A percentile compares a stretch with the other conserved stretches of the same genome.
These are phyloP conservation scores for Paramecium pentaurelia DNA, from an alignment of 73 alveolate species.

Conservation along the genomic window DNA sequence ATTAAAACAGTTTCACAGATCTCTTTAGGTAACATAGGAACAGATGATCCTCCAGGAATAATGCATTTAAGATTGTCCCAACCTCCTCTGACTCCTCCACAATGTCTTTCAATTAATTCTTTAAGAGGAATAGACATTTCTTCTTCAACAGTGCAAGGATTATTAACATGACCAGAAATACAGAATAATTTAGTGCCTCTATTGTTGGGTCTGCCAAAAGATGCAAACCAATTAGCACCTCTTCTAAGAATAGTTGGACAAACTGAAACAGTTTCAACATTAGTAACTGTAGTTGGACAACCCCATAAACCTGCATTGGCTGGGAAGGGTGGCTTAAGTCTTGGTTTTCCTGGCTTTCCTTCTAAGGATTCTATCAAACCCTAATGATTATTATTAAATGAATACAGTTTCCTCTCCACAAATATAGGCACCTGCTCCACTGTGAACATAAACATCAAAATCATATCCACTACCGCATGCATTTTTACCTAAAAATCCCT, in stretches of 20 bases:
- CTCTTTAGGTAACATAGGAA: slow-evolving; percentile 79
- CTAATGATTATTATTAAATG: slow-evolving; percentile 66
- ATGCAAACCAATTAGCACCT: slow-evolving; percentile 85
- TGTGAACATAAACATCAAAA: slow-evolving; percentile 68
- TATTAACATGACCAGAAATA: slow-evolving; percentile 87
- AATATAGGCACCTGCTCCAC: slow-evolving; percentile 92
- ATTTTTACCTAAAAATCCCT: slow-evolving; percentile 75
- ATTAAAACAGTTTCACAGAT: slow-evolving; percentile 81
- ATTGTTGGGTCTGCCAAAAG: slow-evolving; percentile 85
- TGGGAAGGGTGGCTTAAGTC: slow-evolving; percentile 94
- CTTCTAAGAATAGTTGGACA: slow-evolving; percentile 90
- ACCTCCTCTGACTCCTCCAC: slow-evolving; percentile 94
- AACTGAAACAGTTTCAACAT: slow-evolving; percentile 89
- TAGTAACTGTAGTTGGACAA: slow-evolving; percentile 90
- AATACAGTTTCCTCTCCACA: slow-evolving; percentile 90
- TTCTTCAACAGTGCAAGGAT: slow-evolving; percentile 90
- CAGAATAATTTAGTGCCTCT: slow-evolving; percentile 85
- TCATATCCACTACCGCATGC: slow-evolving; percentile 80
- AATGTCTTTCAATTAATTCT: slow-evolving; percentile 85
- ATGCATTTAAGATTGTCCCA: slow-evolving; percentile 86
- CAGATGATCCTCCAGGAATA: slow-evolving; percentile 94
- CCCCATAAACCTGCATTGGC: slow-evolving; percentile 93
- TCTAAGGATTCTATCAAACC: slow-evolving; percentile 84
- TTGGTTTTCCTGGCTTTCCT: slow-evolving; percentile 90
- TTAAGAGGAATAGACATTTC: slow-evolving; percentile 86